Conservation (phyloP, 306 rosid species). For the Dicorynia guianensis region DNA sequence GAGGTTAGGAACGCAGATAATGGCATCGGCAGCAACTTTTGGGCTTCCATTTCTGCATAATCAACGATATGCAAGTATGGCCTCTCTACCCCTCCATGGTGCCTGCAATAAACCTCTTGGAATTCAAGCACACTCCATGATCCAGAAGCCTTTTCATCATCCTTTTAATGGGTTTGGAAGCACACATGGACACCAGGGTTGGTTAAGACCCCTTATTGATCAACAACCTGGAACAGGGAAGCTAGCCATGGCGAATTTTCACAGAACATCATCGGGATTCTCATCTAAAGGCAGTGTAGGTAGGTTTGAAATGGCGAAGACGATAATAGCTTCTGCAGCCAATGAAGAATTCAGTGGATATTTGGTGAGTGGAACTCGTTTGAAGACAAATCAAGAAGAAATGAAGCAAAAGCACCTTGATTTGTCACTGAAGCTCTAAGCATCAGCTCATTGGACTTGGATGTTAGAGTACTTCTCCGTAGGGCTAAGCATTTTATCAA, state of each 20-base stretch:
- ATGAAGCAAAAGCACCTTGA: constrained; percentile 66
- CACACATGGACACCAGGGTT: constrained; percentile 39
- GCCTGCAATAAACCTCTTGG: constrained; percentile 52
- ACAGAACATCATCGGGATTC: constrained; percentile 22
- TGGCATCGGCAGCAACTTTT: constrained; percentile 48
- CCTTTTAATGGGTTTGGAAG: constrained; percentile 39
- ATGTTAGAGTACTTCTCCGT: background rate
- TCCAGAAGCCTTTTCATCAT: constrained; percentile 53
- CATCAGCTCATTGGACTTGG: background rate
- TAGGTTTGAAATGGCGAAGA: constrained; percentile 48
- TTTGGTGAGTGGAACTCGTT: constrained; percentile 44
- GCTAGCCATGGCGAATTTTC: constrained; percentile 41
- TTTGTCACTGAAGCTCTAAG: constrained; percentile 70
- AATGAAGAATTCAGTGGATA: constrained; percentile 39
- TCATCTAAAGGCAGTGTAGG: constrained; percentile 47
- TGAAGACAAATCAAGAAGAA: constrained; percentile 54
- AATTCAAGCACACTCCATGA: constrained; percentile 60
- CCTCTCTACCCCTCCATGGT: constrained; percentile 62
- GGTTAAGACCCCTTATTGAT: constrained; percentile 47
- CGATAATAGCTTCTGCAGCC: constrained; percentile 38
- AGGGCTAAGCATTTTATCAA: constrained; percentile 37
- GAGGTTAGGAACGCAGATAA: constrained; percentile 41
- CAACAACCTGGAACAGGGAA: constrained; percentile 62
- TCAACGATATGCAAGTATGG: constrained; percentile 45
- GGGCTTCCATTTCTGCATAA: constrained; percentile 52